A percentile compares a stretch with the other conserved stretches of the same genome.
phyloP scores from a whole-genome alignment of 805 yeast genomes.

The Kodamaea jinghongensis region DNA sequence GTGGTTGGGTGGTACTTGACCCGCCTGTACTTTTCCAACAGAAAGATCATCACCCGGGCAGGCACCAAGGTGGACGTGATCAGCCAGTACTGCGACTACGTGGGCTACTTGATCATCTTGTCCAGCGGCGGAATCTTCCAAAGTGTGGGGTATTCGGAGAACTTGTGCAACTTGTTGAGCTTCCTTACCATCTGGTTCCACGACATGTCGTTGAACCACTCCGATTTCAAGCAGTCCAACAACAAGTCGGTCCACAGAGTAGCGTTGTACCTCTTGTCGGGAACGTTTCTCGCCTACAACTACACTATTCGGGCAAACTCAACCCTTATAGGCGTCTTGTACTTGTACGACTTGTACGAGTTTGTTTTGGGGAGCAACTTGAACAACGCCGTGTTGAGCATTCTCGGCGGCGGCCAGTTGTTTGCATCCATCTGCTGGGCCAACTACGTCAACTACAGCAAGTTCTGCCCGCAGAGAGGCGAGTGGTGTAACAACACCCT shows the following conservation, averaged over 20 bases:
- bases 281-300: constrained; percentile 52
- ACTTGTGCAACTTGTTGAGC: constrained; percentile 59
- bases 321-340: constrained; percentile 66
- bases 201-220: constrained; percentile 29
- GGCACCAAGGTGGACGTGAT: constrained; percentile 1
- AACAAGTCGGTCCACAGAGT: constrained; percentile 21
- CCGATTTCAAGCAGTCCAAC: constrained; percentile 15
- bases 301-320: constrained; percentile 75
- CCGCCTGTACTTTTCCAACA: constrained; percentile 13
- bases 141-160: constrained; percentile 73
- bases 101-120: constrained; percentile 50
- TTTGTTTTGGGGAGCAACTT: constrained; percentile 16
- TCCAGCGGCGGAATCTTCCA: constrained; percentile 82
- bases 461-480: constrained; percentile 68
- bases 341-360: constrained; percentile 51
- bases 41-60: neutral
- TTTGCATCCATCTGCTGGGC: constrained; percentile 44
- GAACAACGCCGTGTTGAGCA: constrained; percentile 24
- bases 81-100: constrained; percentile 7
- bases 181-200: constrained; percentile 56
- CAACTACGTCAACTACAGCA: constrained; percentile 51
- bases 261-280: constrained; percentile 44
- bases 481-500: constrained; percentile 69
- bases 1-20: constrained; percentile 53
- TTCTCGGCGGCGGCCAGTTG: constrained; percentile 58